Percentiles rank a stretch among this genome's conserved stretches.
These are phyloP conservation scores for Phytophthora uliginosa DNA, from an alignment of 352 stramenopile genomes.

Conservation along the genomic window DNA sequence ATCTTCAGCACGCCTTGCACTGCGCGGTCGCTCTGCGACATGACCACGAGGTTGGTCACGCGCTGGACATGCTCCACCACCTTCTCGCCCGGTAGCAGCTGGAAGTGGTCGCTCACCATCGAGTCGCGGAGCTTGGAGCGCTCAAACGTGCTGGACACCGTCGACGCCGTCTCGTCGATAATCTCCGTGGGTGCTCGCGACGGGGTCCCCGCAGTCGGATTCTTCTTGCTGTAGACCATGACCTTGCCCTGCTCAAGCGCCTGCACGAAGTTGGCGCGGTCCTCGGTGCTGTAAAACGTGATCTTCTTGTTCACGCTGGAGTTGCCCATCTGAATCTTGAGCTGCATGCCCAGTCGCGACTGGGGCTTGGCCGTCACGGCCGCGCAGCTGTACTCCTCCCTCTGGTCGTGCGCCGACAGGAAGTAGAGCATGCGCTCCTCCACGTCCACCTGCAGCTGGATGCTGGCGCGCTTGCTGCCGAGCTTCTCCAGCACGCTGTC, in stretches of 20 bases:
- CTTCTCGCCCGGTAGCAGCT: conserved; percentile 67
- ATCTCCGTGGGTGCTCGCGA: conserved; percentile 34
- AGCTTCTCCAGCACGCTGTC: conserved; percentile 88
- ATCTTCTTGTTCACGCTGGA: conserved; percentile 89
- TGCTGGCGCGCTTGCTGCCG: conserved; percentile 83
- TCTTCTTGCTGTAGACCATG: conserved; percentile 73
- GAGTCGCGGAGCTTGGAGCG: conserved; percentile 65
- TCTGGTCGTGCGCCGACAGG: conserved; percentile 75
- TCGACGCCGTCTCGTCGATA: conserved; percentile 43
- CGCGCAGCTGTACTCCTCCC: conserved; percentile 86
- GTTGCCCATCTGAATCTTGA: conserved; percentile 86
- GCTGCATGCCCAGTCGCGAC: conserved; percentile 81
- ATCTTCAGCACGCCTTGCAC: conserved; percentile 90
- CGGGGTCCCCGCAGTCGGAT: conserved; percentile 19
- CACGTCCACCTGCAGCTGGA: conserved; percentile 88
- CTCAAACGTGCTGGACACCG: conserved; percentile 42
- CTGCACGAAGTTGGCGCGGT: conserved; percentile 86
- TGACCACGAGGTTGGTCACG: conserved; percentile 88
- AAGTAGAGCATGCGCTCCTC: conserved; percentile 89
- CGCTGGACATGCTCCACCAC: conserved; percentile 87
- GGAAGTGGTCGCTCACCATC: conserved; percentile 73
- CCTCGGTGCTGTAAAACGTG: conserved; percentile 85
- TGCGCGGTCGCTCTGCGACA: conserved; percentile 83
- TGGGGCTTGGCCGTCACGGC: conserved; percentile 84
- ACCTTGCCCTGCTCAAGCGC: conserved; percentile 86